Conservation (phyloP, 164 flowering plant genomes). For the Brasenia schreberi region DNA sequence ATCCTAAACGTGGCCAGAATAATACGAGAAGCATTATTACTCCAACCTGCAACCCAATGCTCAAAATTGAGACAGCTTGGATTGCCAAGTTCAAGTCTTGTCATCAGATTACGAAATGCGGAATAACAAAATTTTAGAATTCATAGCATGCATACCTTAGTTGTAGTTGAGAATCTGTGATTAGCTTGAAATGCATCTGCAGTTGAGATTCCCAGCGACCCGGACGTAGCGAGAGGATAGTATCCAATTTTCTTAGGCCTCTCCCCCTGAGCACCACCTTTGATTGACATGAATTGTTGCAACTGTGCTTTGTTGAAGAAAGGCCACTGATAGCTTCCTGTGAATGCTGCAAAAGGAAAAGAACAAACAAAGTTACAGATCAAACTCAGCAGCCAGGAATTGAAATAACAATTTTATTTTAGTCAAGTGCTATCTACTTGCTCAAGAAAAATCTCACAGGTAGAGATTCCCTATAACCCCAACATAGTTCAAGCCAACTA, state of each 20-base stretch:
- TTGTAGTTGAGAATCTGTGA: conserved; percentile 13
- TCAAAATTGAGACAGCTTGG: not conserved
- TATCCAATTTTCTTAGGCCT: conserved; percentile 20
- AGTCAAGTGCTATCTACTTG: not conserved
- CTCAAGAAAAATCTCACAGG: no score
- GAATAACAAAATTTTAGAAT: not conserved
- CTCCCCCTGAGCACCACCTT: conserved; percentile 29
- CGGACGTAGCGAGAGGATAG: conserved; percentile 23
- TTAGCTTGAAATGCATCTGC: conserved; percentile 17
- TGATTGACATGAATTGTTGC: conserved; percentile 35
- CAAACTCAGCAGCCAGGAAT: not conserved
- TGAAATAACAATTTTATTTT: not conserved
- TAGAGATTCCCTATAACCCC: no score
- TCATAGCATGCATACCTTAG: conserved; percentile 27
- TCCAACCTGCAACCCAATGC: not conserved
- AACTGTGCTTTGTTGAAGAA: conserved; percentile 37
- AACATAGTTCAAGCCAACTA: not conserved
- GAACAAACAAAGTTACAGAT: not conserved
- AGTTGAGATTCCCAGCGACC: conserved; percentile 20
- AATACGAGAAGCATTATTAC: not conserved
- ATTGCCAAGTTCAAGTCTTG: not conserved
- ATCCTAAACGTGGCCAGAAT: not conserved
- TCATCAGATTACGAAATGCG: not conserved
- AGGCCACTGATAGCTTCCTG: conserved; percentile 33
- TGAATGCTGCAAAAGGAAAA: conserved; percentile 17